Percentiles rank a stretch among this genome's conserved stretches.
Conservation (phyloP, 1,284 basidiomycete genomes). For the Volvariella surrecta region DNA sequence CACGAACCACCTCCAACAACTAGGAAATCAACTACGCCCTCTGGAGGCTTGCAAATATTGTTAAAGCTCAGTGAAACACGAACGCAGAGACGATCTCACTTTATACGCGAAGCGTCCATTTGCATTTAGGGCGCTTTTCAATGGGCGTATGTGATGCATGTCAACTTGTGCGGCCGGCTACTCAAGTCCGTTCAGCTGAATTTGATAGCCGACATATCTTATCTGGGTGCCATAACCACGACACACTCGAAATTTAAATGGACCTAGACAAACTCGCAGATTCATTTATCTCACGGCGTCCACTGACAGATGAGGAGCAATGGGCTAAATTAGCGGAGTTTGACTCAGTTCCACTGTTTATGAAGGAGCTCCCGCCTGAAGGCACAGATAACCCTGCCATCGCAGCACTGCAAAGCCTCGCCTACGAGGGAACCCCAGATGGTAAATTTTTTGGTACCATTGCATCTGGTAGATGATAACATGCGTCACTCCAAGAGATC, state of each 20-base stretch:
- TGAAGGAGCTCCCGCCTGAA: constrained; percentile 79
- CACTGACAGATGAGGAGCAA: constrained; percentile 25
- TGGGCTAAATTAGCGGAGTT: constrained; percentile 41
- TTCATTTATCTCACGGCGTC: constrained; percentile 20
- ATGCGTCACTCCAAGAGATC: constrained; percentile 49
- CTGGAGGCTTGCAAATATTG: constrained; percentile 44
- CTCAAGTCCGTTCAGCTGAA: too few species aligned
- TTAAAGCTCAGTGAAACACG: constrained; percentile 2
- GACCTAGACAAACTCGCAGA: not conserved
- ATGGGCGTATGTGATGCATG: constrained; percentile 35
- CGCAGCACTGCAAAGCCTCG: constrained; percentile 80
- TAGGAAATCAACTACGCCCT: constrained; percentile 78
- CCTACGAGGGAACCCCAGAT: constrained; percentile 87
- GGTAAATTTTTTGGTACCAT: constrained; percentile 56
- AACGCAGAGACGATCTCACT: constrained; percentile 23
- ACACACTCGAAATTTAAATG: not conserved
- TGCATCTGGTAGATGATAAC: not conserved
- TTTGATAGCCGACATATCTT: too few species aligned
- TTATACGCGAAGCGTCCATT: constrained; percentile 54
- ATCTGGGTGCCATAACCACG: not conserved
- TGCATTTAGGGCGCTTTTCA: constrained; percentile 54
- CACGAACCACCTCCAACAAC: constrained; percentile 82
- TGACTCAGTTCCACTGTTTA: constrained; percentile 80
- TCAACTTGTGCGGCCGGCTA: too few species aligned
- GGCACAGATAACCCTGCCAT: constrained; percentile 56